Base-by-base conservation (phyloP, 805 yeast genomes). In the Ascoidea rubescens region DNA sequence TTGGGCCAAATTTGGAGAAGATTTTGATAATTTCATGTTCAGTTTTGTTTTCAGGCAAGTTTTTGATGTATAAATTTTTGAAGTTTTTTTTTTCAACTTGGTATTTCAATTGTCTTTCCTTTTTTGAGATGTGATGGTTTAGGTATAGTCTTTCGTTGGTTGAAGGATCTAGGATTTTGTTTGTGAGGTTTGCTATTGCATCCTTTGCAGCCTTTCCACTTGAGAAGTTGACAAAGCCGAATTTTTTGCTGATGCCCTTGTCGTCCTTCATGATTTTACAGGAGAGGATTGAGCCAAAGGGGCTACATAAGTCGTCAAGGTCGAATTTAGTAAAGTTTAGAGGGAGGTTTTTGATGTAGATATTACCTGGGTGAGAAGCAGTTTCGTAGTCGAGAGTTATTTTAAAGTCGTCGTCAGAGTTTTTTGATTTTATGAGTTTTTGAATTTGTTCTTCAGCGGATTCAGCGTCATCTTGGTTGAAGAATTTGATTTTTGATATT, bases 141-240 rank as follows among this genome's bases (percentile, higher is more conserved):
- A 83, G 73, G 58, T 75, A 79, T 37, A 67, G 52, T 12, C 57
- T 58, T n/a, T 64, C 63, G 7, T 62, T 64, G 10, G 59, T 61
- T 46, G 64, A 54, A 49, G 58, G 57, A 48, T 60, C 59, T 31
- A 53, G 62, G 5, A 64, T 57, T 48, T 65, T 64, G 42, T 77
- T 78, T 60, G 79, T 76, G 45, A 83, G 72, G 52, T 70, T 65
- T 21, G 73, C 66, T 45, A 84, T 80, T 45, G 91, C 88, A 28
- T 65, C 63, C 47, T 80, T 70, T 1, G 95, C 89, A 68, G 78
- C 76, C 8, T 71, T 71, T 48, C 78, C 75, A 52, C 71, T 67
- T 50, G 74, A 69, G 61, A 73, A 85, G 55, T 84, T 82, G 16
- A 86, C 75, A 65, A 85, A 85, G 6, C 91, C 93, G 62, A 73